phyloP scores from a whole-genome alignment of 2,329 filamentous ascomycete species.

The Cytospora schulzeri region DNA sequence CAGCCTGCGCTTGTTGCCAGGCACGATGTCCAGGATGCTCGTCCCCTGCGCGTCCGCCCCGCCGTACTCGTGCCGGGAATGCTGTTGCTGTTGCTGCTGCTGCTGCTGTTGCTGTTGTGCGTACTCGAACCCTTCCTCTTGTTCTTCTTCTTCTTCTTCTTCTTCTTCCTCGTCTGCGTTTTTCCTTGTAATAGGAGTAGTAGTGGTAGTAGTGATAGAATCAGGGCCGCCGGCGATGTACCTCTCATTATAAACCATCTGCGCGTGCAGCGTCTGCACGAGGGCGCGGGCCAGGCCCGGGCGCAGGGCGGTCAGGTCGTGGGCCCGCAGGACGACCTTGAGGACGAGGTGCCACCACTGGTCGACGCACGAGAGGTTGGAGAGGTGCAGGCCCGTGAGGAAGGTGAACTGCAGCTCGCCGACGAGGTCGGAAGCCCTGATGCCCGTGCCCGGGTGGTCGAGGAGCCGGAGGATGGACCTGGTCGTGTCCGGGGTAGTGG shows the following conservation, averaged over 20 bases:
- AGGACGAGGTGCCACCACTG: conserved; percentile 63
- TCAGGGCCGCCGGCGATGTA: conserved; percentile 44
- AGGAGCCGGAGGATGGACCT: conserved; percentile 48
- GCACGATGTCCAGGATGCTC: conserved; percentile 39
- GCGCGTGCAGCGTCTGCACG: conserved; percentile 54
- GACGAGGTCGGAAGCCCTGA: conserved; percentile 48
- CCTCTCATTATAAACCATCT: conserved; percentile 55
- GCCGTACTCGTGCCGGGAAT: not conserved
- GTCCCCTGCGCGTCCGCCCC: conserved; percentile 17
- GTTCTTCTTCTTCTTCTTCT: not conserved
- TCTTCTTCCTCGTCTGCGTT: not conserved
- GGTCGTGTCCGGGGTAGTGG: conserved; percentile 49
- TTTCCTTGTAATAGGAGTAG: not conserved
- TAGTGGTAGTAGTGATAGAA: not conserved
- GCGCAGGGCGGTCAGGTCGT: conserved; percentile 44
- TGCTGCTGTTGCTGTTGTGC: too few species aligned
- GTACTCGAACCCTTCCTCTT: not conserved
- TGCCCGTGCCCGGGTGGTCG: conserved; percentile 31
- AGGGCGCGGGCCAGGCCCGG: conserved; percentile 51
- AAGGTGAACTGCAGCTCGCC: conserved; percentile 65
- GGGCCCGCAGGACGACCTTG: conserved; percentile 53
- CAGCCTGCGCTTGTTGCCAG: conserved; percentile 39
- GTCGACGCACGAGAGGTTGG: conserved; percentile 61
- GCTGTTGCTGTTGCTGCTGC: too few species aligned
- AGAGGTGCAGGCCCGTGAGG: conserved; percentile 58